A percentile compares a stretch with the other conserved stretches of the same genome.
phyloP scores from a whole-genome alignment of 768 basidiomycete species.

The Collybia sordida region DNA sequence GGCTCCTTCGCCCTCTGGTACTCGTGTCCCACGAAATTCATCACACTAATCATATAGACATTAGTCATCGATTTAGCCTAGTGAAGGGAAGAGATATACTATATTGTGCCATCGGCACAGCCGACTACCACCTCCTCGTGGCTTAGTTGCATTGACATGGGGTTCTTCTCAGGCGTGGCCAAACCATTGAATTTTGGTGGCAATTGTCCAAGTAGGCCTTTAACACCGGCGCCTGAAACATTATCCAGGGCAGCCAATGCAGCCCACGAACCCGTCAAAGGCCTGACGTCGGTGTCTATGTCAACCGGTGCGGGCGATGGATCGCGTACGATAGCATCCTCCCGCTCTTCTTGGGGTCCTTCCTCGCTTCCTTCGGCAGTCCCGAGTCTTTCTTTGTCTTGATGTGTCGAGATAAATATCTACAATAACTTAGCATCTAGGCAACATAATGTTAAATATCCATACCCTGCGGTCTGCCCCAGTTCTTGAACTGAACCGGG shows the following conservation, averaged over 20 bases:
- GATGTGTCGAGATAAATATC: conserved; percentile 86
- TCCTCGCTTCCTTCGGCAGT: conserved; percentile 20
- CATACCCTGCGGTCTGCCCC: conserved; percentile 83
- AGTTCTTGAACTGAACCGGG: conserved; percentile 78
- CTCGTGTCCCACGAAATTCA: conserved; percentile 38
- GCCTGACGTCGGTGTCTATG: conserved; percentile 63
- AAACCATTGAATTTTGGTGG: conserved; percentile 75
- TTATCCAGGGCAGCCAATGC: conserved; percentile 48
- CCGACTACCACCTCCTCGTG: conserved; percentile 91
- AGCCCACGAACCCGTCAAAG: conserved; percentile 75
- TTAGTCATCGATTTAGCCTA: not conserved
- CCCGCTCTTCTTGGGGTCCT: conserved; percentile 24
- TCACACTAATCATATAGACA: conserved; percentile 16
- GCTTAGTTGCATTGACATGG: conserved; percentile 91
- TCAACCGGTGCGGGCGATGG: conserved; percentile 44
- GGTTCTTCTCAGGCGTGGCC: conserved; percentile 88
- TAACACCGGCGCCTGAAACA: conserved; percentile 37
- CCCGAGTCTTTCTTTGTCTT: conserved; percentile 43
- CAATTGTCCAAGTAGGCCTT: conserved; percentile 60
- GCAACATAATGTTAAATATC: conserved; percentile 6
- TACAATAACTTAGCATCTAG: conserved; percentile 21
- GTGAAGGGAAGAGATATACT: conserved; percentile 50
- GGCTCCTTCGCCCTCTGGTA: conserved; percentile 20
- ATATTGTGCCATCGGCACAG: conserved; percentile 89
- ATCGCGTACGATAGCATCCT: conserved; percentile 23